Base-by-base conservation (phyloP, 2,329 filamentous ascomycete species). In the Beauveria australis region DNA sequence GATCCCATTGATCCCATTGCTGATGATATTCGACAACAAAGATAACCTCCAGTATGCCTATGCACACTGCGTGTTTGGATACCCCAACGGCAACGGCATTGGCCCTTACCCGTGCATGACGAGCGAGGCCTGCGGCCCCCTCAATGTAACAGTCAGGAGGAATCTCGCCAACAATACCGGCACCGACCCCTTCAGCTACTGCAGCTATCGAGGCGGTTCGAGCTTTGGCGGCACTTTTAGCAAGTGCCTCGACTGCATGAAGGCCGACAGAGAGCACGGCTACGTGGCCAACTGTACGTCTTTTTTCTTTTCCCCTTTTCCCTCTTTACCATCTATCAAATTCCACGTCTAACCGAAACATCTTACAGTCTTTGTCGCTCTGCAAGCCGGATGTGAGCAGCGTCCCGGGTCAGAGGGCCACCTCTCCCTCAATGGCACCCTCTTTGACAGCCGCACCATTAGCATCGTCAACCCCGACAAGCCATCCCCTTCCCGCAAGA, bases 21-120 rank as follows among this genome's bases (percentile, higher is more conserved):
- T 33, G 10, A 33, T 12, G 26, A 28, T 10, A 9, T 2, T 30
- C 28, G 28, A 10, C 24, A 48, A 52, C 7, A 47, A 7, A 83
- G 81, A 84, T 64, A 84, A 84, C 64, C 67, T 83, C 48, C 74
- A 81, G 63, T 83, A 81, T 67, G 73, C 77, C 14, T 74, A 83
- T 49, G 75, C 79, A 60, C 78, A 78, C 63, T 84, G 81, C 66
- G 65, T 84, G 52, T 80, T 82, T 65, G 79, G 76, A 10, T 81
- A 75, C 61, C 80, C 78, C 16, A 79, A 83, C 63, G 78, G 74
- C 47, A 76, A 76, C 0, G 72, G 69, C 19, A 68, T 77, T 10
- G 73, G 72, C 9, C 77, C 77, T 1, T 77, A 73, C 14, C 81
- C 81, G 1, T 84, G 81, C 68, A 73, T 76, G 44, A 83, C 80